These are phyloP conservation scores for Neurospora sp. DNA, from an alignment of 2,329 filamentous ascomycete species.

Conservation along the genomic window DNA sequence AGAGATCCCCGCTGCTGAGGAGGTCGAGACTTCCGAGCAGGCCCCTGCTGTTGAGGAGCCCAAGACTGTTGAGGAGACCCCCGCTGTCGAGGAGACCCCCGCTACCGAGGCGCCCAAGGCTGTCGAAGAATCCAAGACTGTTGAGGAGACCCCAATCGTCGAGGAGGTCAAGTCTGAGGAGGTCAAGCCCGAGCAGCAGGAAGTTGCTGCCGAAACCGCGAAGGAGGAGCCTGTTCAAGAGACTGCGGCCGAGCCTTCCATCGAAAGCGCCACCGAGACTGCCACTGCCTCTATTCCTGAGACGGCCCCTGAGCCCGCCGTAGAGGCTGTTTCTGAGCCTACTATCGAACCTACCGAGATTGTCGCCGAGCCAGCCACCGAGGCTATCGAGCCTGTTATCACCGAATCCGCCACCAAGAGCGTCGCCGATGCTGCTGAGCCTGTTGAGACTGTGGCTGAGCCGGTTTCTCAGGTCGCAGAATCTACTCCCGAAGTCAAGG, in stretches of 20 bases:
- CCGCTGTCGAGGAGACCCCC: constrained; percentile 1
- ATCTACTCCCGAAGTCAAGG: neutral
- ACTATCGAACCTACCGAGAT: neutral
- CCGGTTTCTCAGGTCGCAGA: neutral
- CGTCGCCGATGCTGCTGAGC: neutral
- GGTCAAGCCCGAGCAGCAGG: neutral
- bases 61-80: neutral
- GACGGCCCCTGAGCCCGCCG: constrained; percentile 1
- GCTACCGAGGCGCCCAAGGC: neutral
- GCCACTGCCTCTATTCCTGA: neutral
- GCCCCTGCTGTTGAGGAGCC: neutral
- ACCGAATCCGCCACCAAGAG: neutral
- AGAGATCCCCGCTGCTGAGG: constrained; percentile 1
- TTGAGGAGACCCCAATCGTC: neutral
- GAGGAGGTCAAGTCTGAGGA: constrained; percentile 1
- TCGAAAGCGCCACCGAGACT: constrained; percentile 1
- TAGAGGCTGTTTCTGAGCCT: neutral
- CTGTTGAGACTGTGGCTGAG: neutral
- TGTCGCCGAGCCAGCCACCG: neutral
- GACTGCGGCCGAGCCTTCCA: neutral
- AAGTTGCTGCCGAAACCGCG: neutral
- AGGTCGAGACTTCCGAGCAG: neutral
- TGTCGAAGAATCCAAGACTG: neutral
- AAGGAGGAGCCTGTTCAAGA: neutral
- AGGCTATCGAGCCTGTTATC: neutral